Evolutionary conservation across 1,284 basidiomycete genomes (phyloP).

Genomic region (Coniophora puteana): DNA sequence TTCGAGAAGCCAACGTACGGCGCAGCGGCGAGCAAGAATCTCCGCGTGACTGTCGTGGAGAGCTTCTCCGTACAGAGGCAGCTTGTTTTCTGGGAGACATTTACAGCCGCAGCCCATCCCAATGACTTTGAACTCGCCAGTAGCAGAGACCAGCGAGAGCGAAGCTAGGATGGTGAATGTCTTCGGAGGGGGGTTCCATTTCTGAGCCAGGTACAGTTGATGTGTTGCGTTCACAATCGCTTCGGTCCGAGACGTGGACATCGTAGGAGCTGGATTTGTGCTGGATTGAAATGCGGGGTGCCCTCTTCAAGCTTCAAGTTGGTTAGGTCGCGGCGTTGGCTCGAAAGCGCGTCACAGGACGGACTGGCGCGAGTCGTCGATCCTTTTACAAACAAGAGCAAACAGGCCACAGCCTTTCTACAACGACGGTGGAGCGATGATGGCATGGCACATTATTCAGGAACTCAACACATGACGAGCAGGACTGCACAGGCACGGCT

Average conservation of each 20-base stretch:
- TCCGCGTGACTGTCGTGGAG: constrained; percentile 92
- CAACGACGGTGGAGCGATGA: no score
- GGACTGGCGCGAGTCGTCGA: no score
- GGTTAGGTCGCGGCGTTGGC: no score
- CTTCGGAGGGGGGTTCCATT: constrained; percentile 42
- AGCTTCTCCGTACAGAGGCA: constrained; percentile 74
- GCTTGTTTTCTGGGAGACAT: constrained; percentile 66
- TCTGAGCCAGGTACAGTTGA: constrained; percentile 39
- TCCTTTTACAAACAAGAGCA: no score
- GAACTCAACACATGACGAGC: no score
- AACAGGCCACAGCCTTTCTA: no score
- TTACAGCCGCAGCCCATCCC: constrained; percentile 85
- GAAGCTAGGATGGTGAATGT: constrained; percentile 63
- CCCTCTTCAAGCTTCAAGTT: no score
- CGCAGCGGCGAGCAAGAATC: constrained; percentile 78
- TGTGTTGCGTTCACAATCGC: constrained; percentile 32
- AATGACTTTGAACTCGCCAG: constrained; percentile 44
- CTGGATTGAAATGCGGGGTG: no score
- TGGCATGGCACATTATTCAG: no score
- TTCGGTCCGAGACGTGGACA: background rate
- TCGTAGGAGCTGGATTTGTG: no score
- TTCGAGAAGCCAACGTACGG: constrained; percentile 77
- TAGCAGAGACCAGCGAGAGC: constrained; percentile 40
- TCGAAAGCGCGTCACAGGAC: no score
- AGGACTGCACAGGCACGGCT: no score